These are phyloP conservation scores for Tephrocybe sp. DNA, from an alignment of 768 basidiomycete species.

Conservation along the genomic window DNA sequence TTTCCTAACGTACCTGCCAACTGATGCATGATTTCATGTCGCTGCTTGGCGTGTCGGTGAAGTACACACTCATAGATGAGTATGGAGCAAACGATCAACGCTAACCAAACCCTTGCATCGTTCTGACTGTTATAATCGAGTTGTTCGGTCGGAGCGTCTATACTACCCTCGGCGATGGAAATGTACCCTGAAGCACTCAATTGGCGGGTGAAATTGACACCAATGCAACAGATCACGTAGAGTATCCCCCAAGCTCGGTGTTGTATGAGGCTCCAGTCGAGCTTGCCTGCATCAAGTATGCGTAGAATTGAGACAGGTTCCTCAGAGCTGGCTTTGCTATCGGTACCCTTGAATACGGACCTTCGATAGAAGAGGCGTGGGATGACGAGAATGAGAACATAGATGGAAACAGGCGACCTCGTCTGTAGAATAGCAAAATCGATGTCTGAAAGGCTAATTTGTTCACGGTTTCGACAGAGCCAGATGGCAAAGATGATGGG, in stretches of 20 bases:
- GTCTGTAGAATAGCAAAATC: background rate
- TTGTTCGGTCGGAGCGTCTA: background rate
- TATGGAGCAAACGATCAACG: background rate
- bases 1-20: background rate
- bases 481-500: background rate
- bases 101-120: background rate
- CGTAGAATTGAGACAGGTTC: background rate
- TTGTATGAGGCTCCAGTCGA: background rate
- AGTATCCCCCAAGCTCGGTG: background rate
- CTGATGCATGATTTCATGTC: conserved; percentile 6
- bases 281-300: background rate
- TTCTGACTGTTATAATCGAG: background rate
- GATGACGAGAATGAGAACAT: background rate
- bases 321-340: background rate
- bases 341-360: background rate
- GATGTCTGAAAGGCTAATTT: background rate
- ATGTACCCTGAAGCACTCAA: background rate
- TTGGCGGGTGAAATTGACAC: background rate
- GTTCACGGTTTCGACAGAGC: background rate
- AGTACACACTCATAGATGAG: conserved; percentile 5
- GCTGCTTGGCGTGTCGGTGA: background rate
- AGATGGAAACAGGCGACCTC: background rate
- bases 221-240: background rate
- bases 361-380: background rate
- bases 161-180: background rate